Base-by-base conservation (phyloP, 2,329 filamentous ascomycete genomes). In the Calycina marina region DNA sequence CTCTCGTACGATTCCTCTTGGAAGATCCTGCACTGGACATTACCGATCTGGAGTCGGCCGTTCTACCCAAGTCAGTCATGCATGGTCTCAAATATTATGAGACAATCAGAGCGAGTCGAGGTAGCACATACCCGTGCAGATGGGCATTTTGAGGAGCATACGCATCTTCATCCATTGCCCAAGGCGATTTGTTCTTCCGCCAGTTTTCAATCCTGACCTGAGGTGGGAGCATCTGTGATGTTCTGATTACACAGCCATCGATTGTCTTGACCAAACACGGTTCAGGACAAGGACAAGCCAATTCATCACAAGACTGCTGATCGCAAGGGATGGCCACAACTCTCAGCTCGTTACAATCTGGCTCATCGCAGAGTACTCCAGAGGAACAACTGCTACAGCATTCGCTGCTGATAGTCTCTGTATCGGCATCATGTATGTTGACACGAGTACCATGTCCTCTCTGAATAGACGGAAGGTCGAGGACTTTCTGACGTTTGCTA, bases 331-430 rank as follows among this genome's bases (percentile, higher is more conserved):
- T 34, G 14, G 45, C 31, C 8, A 36, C 35, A 8, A 34, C 34
- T 14, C 20, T 35, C 22, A 26, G 26, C 10, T 20, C 17, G 20
- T 32, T 30, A 32, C 47, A 50, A 15, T 47, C 40, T 6, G 47
- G 40, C 12, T 43, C 39, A 10, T 36, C 38, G 25, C 47, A 50
- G 11, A 36, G 25, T 14, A 33, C 22, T 6, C 46, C 44, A 15
- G 40, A 43, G 25, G 42, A 37, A 29, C 48, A 50, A 30, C 41
- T 47, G 31, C 48, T 51, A 28, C 48, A 51, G 31, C 48, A 51
- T 33, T 43, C 40, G 31, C 45, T 49, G 1, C 20, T 22, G 20
- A 22, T 22, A n/a, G n/a, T n/a, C n/a, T n/a, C n/a, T n/a, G n/a
- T n/a, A n/a, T n/a, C n/a, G n/a, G n/a, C n/a, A n/a, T n/a, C n/a